Evolutionary conservation across 1,139 yeast species (phyloP).

Genomic region (Debaryomyces coudertii): DNA sequence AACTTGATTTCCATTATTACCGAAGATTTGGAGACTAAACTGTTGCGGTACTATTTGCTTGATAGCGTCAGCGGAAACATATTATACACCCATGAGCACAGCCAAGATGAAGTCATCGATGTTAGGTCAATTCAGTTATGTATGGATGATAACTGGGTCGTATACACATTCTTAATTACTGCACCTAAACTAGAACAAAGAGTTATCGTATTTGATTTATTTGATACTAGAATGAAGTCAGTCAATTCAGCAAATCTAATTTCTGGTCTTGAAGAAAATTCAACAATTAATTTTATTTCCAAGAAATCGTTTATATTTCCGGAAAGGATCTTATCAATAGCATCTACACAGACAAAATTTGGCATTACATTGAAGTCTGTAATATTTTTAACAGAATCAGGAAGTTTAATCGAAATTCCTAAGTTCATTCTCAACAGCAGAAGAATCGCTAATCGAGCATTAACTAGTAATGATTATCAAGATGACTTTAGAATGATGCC

Average conservation of each 20-base stretch:
- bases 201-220: conserved; percentile 75
- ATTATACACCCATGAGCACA: conserved; percentile 51
- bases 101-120: conserved; percentile 44
- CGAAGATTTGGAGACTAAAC: conserved; percentile 27
- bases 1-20: conserved; percentile 63
- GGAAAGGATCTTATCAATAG: conserved; percentile 52
- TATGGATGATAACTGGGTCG: conserved; percentile 84
- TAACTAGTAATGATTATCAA: conserved; percentile 55
- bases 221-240: conserved; percentile 56
- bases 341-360: conserved; percentile 63
- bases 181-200: conserved; percentile 58
- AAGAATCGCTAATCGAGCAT: conserved; percentile 57
- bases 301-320: conserved; percentile 66
- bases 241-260: conserved; percentile 22
- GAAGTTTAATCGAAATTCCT: conserved; percentile 73
- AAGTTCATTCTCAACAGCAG: conserved; percentile 65
- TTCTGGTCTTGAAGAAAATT: conserved; percentile 36
- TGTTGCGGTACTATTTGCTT: conserved; percentile 54
- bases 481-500: conserved; percentile 64
- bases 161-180: conserved; percentile 63
- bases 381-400: conserved; percentile 57
- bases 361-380: conserved; percentile 79
- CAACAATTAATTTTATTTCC: conserved; percentile 34
- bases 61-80: conserved; percentile 74
- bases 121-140: conserved; percentile 49